Conservation (phyloP, 1,284 basidiomycete genomes). For the Heliocybe sulcata region DNA sequence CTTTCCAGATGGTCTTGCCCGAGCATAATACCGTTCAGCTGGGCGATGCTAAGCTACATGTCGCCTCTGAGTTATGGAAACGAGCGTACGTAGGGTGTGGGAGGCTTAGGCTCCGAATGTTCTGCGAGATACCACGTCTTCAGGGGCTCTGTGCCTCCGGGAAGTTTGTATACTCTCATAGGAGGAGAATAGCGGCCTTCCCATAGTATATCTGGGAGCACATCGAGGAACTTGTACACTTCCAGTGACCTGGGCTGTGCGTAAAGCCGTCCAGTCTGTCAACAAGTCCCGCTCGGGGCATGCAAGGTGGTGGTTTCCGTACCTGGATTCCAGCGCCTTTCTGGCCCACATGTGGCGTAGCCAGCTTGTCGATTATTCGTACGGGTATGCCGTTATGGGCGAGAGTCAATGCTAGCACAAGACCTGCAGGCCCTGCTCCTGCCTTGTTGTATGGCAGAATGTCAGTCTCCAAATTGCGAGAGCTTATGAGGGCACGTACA, state of each 20-base stretch:
- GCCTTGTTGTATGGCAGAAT: neutral
- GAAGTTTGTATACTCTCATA: slow-evolving; percentile 13
- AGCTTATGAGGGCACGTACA: neutral
- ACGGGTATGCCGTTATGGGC: slow-evolving; percentile 7
- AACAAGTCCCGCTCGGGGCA: neutral
- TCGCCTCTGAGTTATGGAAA: neutral
- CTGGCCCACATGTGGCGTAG: slow-evolving; percentile 12
- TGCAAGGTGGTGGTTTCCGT: neutral
- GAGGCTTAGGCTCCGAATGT: slow-evolving; percentile 15
- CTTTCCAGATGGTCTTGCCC: slow-evolving; percentile 21
- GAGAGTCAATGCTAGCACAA: slow-evolving; percentile 7
- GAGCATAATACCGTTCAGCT: slow-evolving; percentile 12
- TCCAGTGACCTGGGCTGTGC: slow-evolving; percentile 23
- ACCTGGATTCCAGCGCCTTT: slow-evolving; percentile 23
- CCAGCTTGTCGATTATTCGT: slow-evolving; percentile 10
- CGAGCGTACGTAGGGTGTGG: slow-evolving; percentile 16
- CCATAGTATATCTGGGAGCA: slow-evolving; percentile 14
- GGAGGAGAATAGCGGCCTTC: slow-evolving; percentile 1
- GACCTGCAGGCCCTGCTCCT: slow-evolving; percentile 11
- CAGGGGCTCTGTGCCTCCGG: slow-evolving; percentile 11
- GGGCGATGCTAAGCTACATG: neutral
- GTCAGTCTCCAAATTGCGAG: neutral
- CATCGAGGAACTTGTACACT: slow-evolving; percentile 17
- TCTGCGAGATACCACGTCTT: slow-evolving; percentile 9
- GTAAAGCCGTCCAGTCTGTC: neutral